Conservation (phyloP, 495 filamentous ascomycete genomes). For the Parathielavia hyrcaniae region DNA sequence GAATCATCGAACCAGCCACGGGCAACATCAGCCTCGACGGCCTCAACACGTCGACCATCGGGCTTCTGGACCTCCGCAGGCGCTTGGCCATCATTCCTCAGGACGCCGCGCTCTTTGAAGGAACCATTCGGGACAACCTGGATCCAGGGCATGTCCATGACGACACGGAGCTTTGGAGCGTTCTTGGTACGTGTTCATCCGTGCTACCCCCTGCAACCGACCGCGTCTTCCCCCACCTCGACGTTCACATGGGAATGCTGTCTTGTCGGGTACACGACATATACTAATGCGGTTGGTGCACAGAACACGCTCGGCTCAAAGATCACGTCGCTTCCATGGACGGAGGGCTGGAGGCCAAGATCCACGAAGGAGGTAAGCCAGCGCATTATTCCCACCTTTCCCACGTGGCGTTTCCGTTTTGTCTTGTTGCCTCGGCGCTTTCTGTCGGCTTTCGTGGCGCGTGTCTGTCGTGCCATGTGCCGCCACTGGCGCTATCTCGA, state of each 20-base stretch:
- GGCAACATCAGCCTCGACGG: conserved; percentile 85
- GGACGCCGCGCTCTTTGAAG: conserved; percentile 95
- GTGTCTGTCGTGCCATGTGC: conserved; percentile 8
- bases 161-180: conserved; percentile 96
- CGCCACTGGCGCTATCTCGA: conserved; percentile 5
- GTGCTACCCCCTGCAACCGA: conserved; percentile 11
- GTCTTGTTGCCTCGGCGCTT: conserved; percentile 23
- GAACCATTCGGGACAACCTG: conserved; percentile 90
- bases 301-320: conserved; percentile 90
- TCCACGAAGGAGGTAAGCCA: conserved; percentile 86
- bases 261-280: conserved; percentile 15
- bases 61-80: conserved; percentile 78
- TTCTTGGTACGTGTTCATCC: conserved; percentile 61
- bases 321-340: conserved; percentile 86
- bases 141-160: conserved; percentile 93
- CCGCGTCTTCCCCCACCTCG: conserved; percentile 6
- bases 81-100: conserved; percentile 97
- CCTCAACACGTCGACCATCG: conserved; percentile 84
- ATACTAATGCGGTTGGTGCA: conserved; percentile 22
- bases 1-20: conserved; percentile 80
- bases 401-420: conserved; percentile 9
- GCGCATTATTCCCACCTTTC: conserved; percentile 13
- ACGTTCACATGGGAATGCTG: conserved; percentile 23
- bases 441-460: conserved; percentile 35
- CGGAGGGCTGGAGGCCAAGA: conserved; percentile 78